Evolutionary conservation across 2,329 filamentous ascomycete genomes (phyloP).

Genomic region (Neonectria hederae): DNA sequence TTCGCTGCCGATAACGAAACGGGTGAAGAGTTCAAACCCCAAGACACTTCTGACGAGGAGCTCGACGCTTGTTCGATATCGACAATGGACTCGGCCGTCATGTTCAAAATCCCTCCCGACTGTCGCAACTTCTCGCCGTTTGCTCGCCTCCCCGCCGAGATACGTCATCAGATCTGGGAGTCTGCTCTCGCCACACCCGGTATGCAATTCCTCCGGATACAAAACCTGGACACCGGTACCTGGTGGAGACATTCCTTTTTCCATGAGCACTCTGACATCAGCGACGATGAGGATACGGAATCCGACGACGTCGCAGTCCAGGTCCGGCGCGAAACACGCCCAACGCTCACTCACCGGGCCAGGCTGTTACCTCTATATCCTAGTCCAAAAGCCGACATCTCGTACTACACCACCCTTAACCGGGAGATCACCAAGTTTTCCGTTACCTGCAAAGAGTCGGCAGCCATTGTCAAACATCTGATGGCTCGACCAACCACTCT

Average conservation of each 20-base stretch:
- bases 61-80: neutral
- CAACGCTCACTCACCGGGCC: slow-evolving; percentile 28
- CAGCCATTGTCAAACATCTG: slow-evolving; percentile 33
- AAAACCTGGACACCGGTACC: slow-evolving; percentile 25
- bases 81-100: slow-evolving; percentile 30
- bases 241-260: slow-evolving; percentile 35
- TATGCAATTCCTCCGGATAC: slow-evolving; percentile 48
- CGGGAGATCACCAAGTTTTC: slow-evolving; percentile 41
- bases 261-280: slow-evolving; percentile 9
- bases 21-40: slow-evolving; percentile 4
- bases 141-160: slow-evolving; percentile 46
- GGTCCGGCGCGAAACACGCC: slow-evolving; percentile 36
- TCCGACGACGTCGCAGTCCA: slow-evolving; percentile 37
- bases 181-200: slow-evolving; percentile 45
- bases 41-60: neutral
- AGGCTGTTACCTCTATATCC: slow-evolving; percentile 41
- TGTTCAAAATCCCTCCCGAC: slow-evolving; percentile 45
- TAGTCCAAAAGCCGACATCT: slow-evolving; percentile 45
- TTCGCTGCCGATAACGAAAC: slow-evolving; percentile 15
- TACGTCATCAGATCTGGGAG: slow-evolving; percentile 50
- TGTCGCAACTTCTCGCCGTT: slow-evolving; percentile 47
- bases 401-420: slow-evolving; percentile 44
- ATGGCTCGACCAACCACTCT: slow-evolving; percentile 35
- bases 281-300: slow-evolving; percentile 26
- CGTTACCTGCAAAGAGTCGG: slow-evolving; percentile 43